Evolutionary conservation across 345 rosid genomes (phyloP).

Genomic region (Streptanthus diversifolius): DNA sequence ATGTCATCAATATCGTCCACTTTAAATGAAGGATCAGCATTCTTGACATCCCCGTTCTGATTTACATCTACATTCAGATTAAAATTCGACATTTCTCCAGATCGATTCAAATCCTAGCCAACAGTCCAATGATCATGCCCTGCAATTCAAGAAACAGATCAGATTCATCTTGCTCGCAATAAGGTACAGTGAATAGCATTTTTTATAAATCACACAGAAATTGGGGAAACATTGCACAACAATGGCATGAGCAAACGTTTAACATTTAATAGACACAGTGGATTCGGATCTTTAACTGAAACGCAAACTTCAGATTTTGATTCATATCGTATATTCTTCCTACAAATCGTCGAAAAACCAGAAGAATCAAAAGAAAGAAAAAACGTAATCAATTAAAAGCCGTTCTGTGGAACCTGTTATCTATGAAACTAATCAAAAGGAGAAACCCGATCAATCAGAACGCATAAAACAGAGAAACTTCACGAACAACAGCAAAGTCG

Average conservation of each 20-base stretch:
- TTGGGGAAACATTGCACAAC: not conserved
- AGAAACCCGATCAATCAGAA: not conserved
- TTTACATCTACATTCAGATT: constrained; percentile 32
- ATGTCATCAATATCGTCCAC: constrained; percentile 48
- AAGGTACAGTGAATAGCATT: not conserved
- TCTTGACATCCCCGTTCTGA: constrained; percentile 38
- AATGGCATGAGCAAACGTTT: constrained; percentile 17
- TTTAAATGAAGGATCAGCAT: constrained; percentile 29
- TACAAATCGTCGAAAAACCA: not conserved
- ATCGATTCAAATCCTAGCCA: constrained; percentile 6
- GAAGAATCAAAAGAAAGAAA: not conserved
- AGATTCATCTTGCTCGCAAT: constrained; percentile 1
- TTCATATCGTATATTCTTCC: not conserved
- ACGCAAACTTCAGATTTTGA: not conserved
- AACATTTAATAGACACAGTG: not conserved
- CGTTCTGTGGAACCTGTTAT: not conserved
- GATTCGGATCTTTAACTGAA: not conserved
- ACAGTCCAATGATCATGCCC: constrained; percentile 20
- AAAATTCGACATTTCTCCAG: constrained; percentile 39
- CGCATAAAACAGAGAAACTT: constrained; percentile 2
- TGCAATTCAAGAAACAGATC: constrained; percentile 16
- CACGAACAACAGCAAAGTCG: not conserved
- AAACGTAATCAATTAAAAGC: not conserved
- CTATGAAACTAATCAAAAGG: not conserved
- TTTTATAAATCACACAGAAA: not conserved